Evolutionary conservation across 495 filamentous ascomycete genomes (phyloP).

Genomic region (Letharia columbiana): DNA sequence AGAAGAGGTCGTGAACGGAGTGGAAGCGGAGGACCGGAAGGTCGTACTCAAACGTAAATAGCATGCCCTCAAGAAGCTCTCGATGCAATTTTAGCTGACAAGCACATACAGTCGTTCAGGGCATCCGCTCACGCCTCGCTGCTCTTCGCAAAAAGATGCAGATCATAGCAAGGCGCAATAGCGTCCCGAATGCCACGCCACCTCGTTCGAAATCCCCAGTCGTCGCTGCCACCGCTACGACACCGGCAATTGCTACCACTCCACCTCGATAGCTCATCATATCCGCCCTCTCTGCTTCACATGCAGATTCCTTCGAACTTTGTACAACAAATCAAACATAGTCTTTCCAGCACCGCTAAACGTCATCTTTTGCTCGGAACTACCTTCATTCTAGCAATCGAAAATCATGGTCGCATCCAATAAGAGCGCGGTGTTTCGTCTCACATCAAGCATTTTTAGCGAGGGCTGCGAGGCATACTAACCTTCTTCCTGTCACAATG

Average conservation of each 20-base stretch:
- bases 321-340: constrained; percentile 2
- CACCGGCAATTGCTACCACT: constrained; percentile 31
- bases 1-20: constrained; percentile 46
- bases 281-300: background rate
- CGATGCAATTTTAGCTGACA: constrained; percentile 28
- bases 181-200: constrained; percentile 17
- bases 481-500: constrained; percentile 4
- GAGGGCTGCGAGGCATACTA: background rate
- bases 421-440: constrained; percentile 1
- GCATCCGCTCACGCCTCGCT: constrained; percentile 47
- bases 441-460: background rate
- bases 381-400: background rate
- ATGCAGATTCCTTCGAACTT: background rate
- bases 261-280: constrained; percentile 25
- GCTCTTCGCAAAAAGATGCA: constrained; percentile 51
- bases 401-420: background rate
- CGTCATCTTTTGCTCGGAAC: background rate
- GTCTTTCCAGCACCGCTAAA: background rate
- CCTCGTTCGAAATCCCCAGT: constrained; percentile 21
- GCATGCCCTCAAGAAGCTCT: constrained; percentile 1
- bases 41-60: constrained; percentile 61
- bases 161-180: constrained; percentile 42
- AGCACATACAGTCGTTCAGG: constrained; percentile 43
- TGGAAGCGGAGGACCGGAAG: constrained; percentile 65
- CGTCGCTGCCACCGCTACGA: constrained; percentile 18